These are phyloP conservation scores for Lunularia cruciata DNA, from an alignment of 225 moss, liverwort and hornwort species.

Conservation along the genomic window DNA sequence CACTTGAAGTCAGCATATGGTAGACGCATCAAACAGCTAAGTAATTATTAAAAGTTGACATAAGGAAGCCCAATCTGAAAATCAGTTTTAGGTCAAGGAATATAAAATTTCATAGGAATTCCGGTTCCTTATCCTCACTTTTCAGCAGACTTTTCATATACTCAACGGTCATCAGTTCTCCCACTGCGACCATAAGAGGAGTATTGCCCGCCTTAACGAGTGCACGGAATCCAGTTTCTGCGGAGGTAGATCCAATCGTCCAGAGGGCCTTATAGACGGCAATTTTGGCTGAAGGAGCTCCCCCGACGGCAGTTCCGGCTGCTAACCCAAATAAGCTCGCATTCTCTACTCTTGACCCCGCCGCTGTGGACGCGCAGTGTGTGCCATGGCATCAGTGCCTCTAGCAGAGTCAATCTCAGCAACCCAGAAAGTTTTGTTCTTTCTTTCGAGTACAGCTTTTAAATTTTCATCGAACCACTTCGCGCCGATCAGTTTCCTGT, in stretches of 20 bases:
- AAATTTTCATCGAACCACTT: not conserved
- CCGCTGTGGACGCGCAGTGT: conserved; percentile 1
- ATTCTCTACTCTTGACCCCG: not conserved
- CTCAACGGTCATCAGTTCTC: not conserved
- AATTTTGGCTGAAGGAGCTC: conserved; percentile 9
- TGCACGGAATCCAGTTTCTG: conserved; percentile 21
- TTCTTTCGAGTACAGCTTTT: not conserved
- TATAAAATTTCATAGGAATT: no score
- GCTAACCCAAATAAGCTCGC: conserved; percentile 9
- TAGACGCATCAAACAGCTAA: not conserved
- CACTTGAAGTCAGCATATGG: no score
- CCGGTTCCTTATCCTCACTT: no score
- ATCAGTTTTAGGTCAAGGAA: no score
- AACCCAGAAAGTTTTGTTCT: not conserved
- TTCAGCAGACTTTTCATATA: not conserved
- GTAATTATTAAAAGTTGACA: not conserved
- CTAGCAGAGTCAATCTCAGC: not conserved
- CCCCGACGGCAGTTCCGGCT: not conserved
- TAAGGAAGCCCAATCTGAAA: not conserved
- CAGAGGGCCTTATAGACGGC: conserved; percentile 17
- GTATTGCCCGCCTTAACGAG: not conserved
- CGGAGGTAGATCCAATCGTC: no score
- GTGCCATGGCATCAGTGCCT: conserved; percentile 1
- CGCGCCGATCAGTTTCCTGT: conserved; percentile 7
- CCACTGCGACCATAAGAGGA: conserved; percentile 3